A percentile compares a stretch with the other conserved stretches of the same genome.
Evolutionary conservation across 2,329 filamentous ascomycete genomes (phyloP).

Genomic region (Coniochaeta sp.): DNA sequence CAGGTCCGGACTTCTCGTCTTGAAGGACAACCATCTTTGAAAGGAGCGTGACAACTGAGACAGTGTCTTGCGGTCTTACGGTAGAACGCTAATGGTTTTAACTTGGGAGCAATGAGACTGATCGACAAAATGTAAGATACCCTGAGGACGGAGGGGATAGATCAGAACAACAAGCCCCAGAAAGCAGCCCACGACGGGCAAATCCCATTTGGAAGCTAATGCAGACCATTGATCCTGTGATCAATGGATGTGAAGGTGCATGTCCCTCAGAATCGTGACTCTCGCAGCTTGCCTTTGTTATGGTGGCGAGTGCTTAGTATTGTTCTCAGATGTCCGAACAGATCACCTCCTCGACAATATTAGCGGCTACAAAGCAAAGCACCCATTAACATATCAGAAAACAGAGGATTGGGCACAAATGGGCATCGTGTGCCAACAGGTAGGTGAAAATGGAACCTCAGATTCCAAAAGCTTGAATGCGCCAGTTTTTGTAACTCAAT

Average conservation of each 20-base stretch:
- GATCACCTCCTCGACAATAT: conserved; percentile 4
- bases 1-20: not conserved
- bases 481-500: not conserved
- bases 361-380: conserved; percentile 1
- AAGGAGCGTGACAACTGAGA: not conserved
- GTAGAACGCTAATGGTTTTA: not conserved
- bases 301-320: conserved; percentile 3
- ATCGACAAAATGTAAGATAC: not conserved
- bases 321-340: not conserved
- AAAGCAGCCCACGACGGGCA: not conserved
- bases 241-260: not conserved
- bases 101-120: not conserved
- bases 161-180: no score
- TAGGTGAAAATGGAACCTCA: not conserved
- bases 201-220: not conserved
- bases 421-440: not conserved
- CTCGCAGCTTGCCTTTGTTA: conserved; percentile 3
- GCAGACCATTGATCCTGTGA: not conserved
- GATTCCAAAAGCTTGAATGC: not conserved
- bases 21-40: not conserved
- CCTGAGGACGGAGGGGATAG: not conserved
- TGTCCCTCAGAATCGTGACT: not conserved
- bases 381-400: not conserved
- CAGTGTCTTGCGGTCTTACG: not conserved
- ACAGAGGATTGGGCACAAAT: not conserved